Evolutionary conservation across 108 stramenopile genomes (phyloP).

Genomic region (Cyclotella atomus): DNA sequence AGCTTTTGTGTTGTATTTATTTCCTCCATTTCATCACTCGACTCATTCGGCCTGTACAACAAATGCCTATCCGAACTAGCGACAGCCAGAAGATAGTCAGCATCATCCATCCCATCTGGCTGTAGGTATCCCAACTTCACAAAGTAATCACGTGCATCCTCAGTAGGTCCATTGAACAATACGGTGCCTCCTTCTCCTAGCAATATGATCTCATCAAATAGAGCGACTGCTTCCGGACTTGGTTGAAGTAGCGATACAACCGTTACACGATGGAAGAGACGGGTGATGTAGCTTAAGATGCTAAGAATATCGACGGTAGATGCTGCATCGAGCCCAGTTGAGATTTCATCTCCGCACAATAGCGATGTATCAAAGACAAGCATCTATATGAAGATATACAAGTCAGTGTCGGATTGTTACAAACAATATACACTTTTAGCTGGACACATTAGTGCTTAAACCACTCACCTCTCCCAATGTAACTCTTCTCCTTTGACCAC

Average conservation of each 20-base stretch:
- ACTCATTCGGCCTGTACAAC: slow-evolving; percentile 37
- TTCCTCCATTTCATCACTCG: slow-evolving; percentile 2
- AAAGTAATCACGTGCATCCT: slow-evolving; percentile 52
- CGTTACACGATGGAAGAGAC: slow-evolving; percentile 31
- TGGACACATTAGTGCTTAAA: too few relatives aligned
- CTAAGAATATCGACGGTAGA: slow-evolving; percentile 74
- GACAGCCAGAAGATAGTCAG: slow-evolving; percentile 54
- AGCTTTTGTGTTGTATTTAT: slow-evolving; percentile 6
- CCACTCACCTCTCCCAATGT: slow-evolving; percentile 48
- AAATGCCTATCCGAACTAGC: slow-evolving; percentile 49
- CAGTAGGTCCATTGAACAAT: slow-evolving; percentile 71
- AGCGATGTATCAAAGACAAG: slow-evolving; percentile 27
- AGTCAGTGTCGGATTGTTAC: too few relatives aligned
- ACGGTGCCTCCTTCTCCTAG: slow-evolving; percentile 60
- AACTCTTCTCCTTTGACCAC: slow-evolving; percentile 59
- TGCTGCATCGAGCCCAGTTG: slow-evolving; percentile 78
- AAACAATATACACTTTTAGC: too few relatives aligned
- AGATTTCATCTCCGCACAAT: slow-evolving; percentile 79
- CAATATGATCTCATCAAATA: slow-evolving; percentile 77
- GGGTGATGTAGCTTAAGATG: slow-evolving; percentile 30
- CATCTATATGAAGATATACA: slow-evolving; percentile 2
- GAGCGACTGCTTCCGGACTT: slow-evolving; percentile 65
- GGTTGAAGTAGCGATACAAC: slow-evolving; percentile 82
- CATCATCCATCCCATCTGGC: slow-evolving; percentile 65
- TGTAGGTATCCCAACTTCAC: slow-evolving; percentile 49